Evolutionary conservation across 1,139 yeast species (phyloP), one percentile per base, ranked within the genome.

Genomic region (Hanseniaspora gamundiae): DNA sequence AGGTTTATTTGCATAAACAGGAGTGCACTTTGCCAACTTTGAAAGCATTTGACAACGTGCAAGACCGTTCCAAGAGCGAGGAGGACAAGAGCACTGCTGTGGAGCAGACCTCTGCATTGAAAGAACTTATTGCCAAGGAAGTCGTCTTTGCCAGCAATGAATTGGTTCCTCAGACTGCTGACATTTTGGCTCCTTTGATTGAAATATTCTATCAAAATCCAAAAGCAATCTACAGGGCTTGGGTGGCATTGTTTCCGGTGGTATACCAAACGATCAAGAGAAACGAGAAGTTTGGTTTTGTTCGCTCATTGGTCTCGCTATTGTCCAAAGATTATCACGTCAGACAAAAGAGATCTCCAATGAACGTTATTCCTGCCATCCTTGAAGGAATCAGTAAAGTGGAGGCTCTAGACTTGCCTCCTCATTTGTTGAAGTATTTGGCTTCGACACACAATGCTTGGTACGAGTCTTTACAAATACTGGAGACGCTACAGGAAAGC

Each of bases 311-410:
- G 53, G 86, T 87, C 16, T 74, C 82, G 1, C 67, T 93, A 42
- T 65, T 93, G 40, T 82, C 97, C 0, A 87, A 86, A 56, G 98
- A 91, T 50, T 91, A 85, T 57, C 97, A 88, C 56, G 76, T 80
- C 20, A 76, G 95, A 45, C 98, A 93, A 65, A 78, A 82, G 40
- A 94, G 86, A 49, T 72, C 78, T 48, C 74, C 93, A 46, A 94
- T 95, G 1, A 93, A 93, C 58, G 95, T 87, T 2, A 75, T 93
- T 10, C 87, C 83, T 51, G 80, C 94, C 1, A 65, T 93, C 48
- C 66, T 93, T 41, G 94, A 81, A 52, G 96, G 94, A 38, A 73
- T 85, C 28, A 78, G 88, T 2, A 68, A 73, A 47, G 80, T 93
- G 50, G 76, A 79, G 16, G 80, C 74, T 22, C 66, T 87, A 9